Conservation (phyloP, 352 stramenopile species). For the Globisporangium lucens region DNA sequence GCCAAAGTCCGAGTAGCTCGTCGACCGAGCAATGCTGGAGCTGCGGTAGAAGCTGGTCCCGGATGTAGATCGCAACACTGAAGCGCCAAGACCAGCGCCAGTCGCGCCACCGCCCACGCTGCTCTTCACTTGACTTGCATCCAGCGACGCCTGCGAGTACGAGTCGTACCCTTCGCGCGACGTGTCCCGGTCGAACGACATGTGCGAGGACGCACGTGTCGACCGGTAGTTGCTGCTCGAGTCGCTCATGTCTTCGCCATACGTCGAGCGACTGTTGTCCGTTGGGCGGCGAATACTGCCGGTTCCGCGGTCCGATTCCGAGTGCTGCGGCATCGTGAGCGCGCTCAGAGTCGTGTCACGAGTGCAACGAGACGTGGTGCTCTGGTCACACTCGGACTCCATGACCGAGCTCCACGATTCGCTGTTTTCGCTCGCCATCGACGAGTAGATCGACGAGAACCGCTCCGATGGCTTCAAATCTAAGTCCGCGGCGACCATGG, state of each 20-base stretch:
- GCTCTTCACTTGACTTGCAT: not conserved
- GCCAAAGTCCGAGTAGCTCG: constrained; percentile 13
- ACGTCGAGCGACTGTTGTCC: constrained; percentile 6
- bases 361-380: constrained; percentile 47
- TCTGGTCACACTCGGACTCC: constrained; percentile 51
- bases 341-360: constrained; percentile 68
- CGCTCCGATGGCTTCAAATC: constrained; percentile 21
- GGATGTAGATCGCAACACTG: not conserved
- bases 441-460: constrained; percentile 42
- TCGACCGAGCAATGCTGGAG: constrained; percentile 10
- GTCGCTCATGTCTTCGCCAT: constrained; percentile 12
- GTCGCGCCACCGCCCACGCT: too few species aligned
- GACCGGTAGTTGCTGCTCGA: constrained; percentile 20
- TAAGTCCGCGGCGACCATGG: constrained; percentile 17
- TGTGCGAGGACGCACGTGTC: constrained; percentile 9
- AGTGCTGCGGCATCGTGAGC: constrained; percentile 42
- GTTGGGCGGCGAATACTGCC: not conserved
- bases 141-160: constrained; percentile 6
- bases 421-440: constrained; percentile 47
- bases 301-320: constrained; percentile 20
- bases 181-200: constrained; percentile 9
- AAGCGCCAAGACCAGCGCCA: not conserved
- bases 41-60: constrained; percentile 17
- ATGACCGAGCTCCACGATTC: constrained; percentile 77
- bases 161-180: not conserved